Conservation (phyloP, 768 basidiomycete species). For the Pleurotus platypus region DNA sequence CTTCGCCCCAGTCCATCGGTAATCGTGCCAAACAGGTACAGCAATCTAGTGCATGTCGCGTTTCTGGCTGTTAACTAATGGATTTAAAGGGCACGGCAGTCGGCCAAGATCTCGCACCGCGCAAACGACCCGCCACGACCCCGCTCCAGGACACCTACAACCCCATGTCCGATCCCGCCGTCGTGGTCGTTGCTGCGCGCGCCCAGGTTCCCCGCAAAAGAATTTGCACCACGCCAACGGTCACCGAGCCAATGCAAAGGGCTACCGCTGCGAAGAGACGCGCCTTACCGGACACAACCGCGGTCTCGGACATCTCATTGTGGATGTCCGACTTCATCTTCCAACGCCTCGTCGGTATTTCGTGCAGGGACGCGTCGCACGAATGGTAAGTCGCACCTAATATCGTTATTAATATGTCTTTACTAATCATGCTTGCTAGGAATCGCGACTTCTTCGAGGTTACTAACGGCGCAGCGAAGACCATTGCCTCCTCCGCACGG, state of each 20-base stretch:
- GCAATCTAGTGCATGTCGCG: background rate
- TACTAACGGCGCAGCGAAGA: background rate
- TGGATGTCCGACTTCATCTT: background rate
- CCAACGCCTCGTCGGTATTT: background rate
- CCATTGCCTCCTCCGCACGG: background rate
- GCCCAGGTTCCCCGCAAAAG: background rate
- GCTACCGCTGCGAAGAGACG: too few species aligned
- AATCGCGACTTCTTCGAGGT: background rate
- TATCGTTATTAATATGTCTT: background rate
- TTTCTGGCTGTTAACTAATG: too few species aligned
- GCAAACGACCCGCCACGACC: background rate
- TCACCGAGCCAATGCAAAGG: too few species aligned
- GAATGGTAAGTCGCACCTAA: background rate
- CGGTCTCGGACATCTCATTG: background rate
- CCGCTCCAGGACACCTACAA: background rate
- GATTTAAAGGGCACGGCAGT: too few species aligned
- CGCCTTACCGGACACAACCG: background rate
- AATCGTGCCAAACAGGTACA: background rate
- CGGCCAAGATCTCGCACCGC: background rate
- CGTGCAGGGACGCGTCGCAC: background rate
- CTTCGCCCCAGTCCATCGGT: background rate
- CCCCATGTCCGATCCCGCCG: background rate
- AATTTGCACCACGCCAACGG: background rate
- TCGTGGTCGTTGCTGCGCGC: background rate
- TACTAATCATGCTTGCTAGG: background rate